Evolutionary conservation across 1,139 yeast species (phyloP), one percentile per base, ranked within the genome.

Genomic region (Saccharomyces hybrid): DNA sequence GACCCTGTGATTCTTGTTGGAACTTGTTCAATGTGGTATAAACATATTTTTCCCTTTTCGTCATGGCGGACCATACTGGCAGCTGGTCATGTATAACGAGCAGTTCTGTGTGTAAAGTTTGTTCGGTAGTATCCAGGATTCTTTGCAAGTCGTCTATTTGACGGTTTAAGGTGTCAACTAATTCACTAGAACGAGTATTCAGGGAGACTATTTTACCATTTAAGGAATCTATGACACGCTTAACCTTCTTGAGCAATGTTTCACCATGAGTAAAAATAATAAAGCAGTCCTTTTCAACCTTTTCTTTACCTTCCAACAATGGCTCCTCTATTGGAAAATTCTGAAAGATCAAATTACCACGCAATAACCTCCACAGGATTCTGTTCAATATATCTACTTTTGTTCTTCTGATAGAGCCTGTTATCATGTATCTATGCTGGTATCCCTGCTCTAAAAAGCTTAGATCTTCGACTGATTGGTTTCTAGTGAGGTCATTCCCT

Each of bases 201-300:
- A 81, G 76, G 48, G 82, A 77, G 63, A 76, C 82, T 3, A 84
- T 72, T 8, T 67, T 69, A 1, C 93, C 95, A 63, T 84, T 88
- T 51, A 86, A 72, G 0, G 91, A 83, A 52, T 78, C 83, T 14
- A 85, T 76, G 46, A 86, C 84, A 57, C 76, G 78, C 59, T 78
- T 77, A 13, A 84, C 85, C 57, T 83, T 79, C 34, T 73, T 69
- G 51, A 81, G 71, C 55, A 86, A 71, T 23, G 76, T 68, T 46
- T 82, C 83, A 57, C 95, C 95, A 68, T 86, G 93, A 11, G 88
- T 81, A 65, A 82, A 85, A 6, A 85, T 78, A 31, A 86, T 76
- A 61, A 85, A 83, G 14, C 83, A 82, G 61, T 79, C 84, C 60
- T 84, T 83, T 47, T 75, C 77, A 5, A 76, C 73, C 28, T 67